Evolutionary conservation across 345 rosid genomes (phyloP).

Genomic region (Gossypium anomalum): DNA sequence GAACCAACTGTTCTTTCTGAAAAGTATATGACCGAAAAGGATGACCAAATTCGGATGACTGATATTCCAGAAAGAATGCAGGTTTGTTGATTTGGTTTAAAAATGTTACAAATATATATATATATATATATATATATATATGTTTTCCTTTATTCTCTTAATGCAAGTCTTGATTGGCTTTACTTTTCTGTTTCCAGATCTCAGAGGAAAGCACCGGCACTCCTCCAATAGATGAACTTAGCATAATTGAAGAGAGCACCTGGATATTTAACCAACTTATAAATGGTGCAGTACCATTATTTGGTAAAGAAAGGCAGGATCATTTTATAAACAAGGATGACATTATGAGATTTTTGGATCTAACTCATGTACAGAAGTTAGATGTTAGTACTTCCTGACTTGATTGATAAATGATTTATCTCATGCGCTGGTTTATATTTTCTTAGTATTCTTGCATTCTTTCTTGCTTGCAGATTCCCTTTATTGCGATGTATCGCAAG

Average conservation of each 20-base stretch:
- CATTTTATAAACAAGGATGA: conserved; percentile 55
- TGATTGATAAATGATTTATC: background rate
- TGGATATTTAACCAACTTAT: conserved; percentile 73
- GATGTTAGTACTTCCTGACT: conserved; percentile 35
- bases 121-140: background rate
- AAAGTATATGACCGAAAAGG: conserved; percentile 95
- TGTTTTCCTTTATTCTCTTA: conserved; percentile 16
- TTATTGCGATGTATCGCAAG: conserved; percentile 90
- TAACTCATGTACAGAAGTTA: conserved; percentile 56
- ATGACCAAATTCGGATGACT: conserved; percentile 67
- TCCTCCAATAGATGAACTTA: conserved; percentile 55
- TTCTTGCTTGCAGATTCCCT: conserved; percentile 63
- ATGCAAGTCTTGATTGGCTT: conserved; percentile 1
- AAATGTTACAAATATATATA: background rate
- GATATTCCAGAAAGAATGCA: conserved; percentile 97
- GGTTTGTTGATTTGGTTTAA: conserved; percentile 36
- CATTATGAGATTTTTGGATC: conserved; percentile 60
- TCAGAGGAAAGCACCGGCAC: conserved; percentile 72
- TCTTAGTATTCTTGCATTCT: conserved; percentile 15
- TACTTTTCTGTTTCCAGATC: conserved; percentile 39
- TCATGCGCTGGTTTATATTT: background rate
- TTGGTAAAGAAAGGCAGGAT: conserved; percentile 28
- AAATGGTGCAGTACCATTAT: conserved; percentile 36
- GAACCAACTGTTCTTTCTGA: conserved; percentile 86
- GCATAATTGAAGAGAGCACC: conserved; percentile 57